Evolutionary conservation across 202 grass and related monocot genomes (phyloP).

Genomic region (Hordeum pubiflorum): DNA sequence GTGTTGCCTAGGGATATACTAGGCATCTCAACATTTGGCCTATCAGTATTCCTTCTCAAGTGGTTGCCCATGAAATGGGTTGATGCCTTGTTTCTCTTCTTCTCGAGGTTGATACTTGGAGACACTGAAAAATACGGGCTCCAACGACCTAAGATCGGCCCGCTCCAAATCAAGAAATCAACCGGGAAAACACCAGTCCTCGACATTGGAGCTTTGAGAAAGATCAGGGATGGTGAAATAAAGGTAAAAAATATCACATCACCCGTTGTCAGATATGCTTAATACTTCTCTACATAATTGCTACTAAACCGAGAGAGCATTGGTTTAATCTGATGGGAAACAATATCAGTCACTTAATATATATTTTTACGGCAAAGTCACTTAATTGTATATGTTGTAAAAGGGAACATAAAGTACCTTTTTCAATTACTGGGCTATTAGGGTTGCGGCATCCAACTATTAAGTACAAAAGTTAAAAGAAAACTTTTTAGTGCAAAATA

Average conservation of each 20-base stretch:
- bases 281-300: background rate
- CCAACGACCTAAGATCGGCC: slow-evolving; percentile 50
- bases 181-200: slow-evolving; percentile 69
- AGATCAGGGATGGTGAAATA: slow-evolving; percentile 61
- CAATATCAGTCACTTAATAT: background rate
- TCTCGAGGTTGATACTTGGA: slow-evolving; percentile 59
- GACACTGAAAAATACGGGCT: slow-evolving; percentile 60
- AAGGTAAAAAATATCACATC: slow-evolving; percentile 34
- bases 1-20: slow-evolving; percentile 78
- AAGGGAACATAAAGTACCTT: background rate
- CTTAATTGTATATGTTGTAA: background rate
- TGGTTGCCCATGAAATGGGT: slow-evolving; percentile 56
- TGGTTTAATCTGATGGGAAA: background rate
- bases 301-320: background rate
- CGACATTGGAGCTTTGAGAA: slow-evolving; percentile 54
- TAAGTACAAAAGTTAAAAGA: background rate
- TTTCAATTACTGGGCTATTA: background rate
- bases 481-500: background rate
- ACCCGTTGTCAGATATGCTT: background rate
- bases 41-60: slow-evolving; percentile 63
- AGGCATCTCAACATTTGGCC: slow-evolving; percentile 78
- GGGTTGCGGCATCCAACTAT: background rate
- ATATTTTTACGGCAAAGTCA: background rate
- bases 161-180: slow-evolving; percentile 58
- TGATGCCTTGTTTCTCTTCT: slow-evolving; percentile 59